Percentiles rank a stretch among this genome's conserved stretches.
These are phyloP conservation scores for Bryum argenteum DNA, from an alignment of 225 moss, liverwort and hornwort species.

Conservation along the genomic window DNA sequence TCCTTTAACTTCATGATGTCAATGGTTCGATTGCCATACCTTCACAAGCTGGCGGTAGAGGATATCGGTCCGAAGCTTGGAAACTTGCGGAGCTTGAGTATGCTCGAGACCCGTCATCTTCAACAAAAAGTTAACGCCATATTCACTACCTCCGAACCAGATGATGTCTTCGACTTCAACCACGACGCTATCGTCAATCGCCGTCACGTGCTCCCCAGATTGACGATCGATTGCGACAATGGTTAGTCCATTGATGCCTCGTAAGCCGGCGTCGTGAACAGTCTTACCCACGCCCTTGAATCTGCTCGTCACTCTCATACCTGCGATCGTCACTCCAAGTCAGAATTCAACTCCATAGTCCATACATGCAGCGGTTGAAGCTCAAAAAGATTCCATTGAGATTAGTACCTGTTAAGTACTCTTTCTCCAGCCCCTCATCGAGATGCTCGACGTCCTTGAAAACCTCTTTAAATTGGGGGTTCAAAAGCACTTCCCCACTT, in stretches of 20 bases:
- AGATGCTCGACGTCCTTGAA: constrained; percentile 32
- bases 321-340: neutral
- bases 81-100: constrained; percentile 34
- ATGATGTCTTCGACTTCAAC: constrained; percentile 25
- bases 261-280: constrained; percentile 36
- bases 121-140: constrained; percentile 38
- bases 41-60: constrained; percentile 43
- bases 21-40: neutral
- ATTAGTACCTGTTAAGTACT: constrained; percentile 33
- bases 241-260: constrained; percentile 39
- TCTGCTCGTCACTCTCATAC: constrained; percentile 33
- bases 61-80: constrained; percentile 34
- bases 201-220: constrained; percentile 29
- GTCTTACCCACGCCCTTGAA: constrained; percentile 31
- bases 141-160: constrained; percentile 32
- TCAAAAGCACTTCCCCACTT: neutral
- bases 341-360: no score
- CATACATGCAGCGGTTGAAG: no score
- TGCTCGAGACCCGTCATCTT: constrained; percentile 34
- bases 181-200: constrained; percentile 28
- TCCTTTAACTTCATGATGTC: no score
- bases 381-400: no score
- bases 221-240: constrained; percentile 34
- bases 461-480: constrained; percentile 24
- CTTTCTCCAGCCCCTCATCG: constrained; percentile 30